A percentile compares a stretch with the other conserved stretches of the same genome.
Evolutionary conservation across 73 alveolate genomes (phyloP).

Genomic region (Symbiodinium natans): DNA sequence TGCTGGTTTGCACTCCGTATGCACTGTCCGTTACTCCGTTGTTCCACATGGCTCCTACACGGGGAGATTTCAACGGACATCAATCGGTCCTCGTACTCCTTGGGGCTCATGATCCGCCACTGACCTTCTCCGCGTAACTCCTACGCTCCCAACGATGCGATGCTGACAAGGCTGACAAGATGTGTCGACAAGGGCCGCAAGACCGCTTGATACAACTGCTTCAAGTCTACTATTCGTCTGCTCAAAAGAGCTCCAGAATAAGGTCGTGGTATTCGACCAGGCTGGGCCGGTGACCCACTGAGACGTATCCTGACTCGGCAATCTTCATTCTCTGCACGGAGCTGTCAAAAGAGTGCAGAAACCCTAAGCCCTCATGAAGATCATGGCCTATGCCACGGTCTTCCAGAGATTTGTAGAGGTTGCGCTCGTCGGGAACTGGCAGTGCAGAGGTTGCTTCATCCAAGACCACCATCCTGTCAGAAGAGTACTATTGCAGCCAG

Average conservation of each 20-base stretch:
- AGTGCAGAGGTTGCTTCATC: slow-evolving; percentile 82
- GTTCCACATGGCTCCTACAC: too few species aligned
- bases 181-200: too few species aligned
- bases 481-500: background rate
- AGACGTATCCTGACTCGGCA: background rate
- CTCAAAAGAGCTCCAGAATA: background rate
- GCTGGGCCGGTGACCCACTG: slow-evolving; percentile 5
- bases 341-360: background rate
- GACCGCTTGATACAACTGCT: too few species aligned
- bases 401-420: slow-evolving; percentile 32
- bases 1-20: too few species aligned
- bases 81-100: background rate
- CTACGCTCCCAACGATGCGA: background rate
- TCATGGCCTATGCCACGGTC: background rate
- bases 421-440: slow-evolving; percentile 53
- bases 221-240: too few species aligned
- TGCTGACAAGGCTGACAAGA: background rate
- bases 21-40: too few species aligned
- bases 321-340: too few species aligned
- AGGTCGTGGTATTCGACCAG: background rate
- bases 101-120: slow-evolving; percentile 13
- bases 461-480: slow-evolving; percentile 36
- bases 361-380: background rate
- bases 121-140: slow-evolving; percentile 7
- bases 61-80: too few species aligned